A percentile compares a stretch with the other conserved stretches of the same genome.
These are phyloP conservation scores for Pluteus cervinus DNA, from an alignment of 768 basidiomycete genomes.

Conservation along the genomic window DNA sequence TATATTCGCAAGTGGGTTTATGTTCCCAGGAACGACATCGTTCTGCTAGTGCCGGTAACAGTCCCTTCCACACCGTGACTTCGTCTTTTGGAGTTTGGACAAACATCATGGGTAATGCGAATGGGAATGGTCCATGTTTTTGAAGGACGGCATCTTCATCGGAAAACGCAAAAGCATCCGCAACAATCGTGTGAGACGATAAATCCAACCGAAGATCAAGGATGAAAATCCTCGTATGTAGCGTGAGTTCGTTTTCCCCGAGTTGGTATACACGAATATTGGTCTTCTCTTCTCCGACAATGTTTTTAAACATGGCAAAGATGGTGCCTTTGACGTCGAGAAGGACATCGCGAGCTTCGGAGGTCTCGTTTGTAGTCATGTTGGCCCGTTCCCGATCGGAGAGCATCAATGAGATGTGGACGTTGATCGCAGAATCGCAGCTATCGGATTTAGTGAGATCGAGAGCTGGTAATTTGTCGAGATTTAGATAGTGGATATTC, in stretches of 20 bases:
- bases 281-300: background rate
- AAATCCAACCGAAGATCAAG: constrained; percentile 41
- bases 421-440: constrained; percentile 8
- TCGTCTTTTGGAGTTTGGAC: constrained; percentile 25
- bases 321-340: constrained; percentile 11
- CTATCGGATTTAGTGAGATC: constrained; percentile 7
- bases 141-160: constrained; percentile 13
- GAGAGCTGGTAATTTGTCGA: constrained; percentile 18
- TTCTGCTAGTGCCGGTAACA: constrained; percentile 45
- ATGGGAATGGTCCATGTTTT: too few species aligned
- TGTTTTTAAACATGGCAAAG: constrained; percentile 6
- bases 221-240: constrained; percentile 40
- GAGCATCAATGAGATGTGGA: constrained; percentile 6
- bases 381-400: constrained; percentile 11
- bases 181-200: constrained; percentile 42
- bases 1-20: constrained; percentile 41
- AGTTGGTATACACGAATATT: constrained; percentile 11
- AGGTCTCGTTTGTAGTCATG: background rate
- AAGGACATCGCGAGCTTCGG: constrained; percentile 8
- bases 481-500: constrained; percentile 29
- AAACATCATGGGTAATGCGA: constrained; percentile 5
- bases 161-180: constrained; percentile 42
- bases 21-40: constrained; percentile 52
- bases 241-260: constrained; percentile 9
- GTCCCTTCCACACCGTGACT: constrained; percentile 40